Conservation (phyloP, 2,329 filamentous ascomycete genomes). For the Hypoxylon sp. region DNA sequence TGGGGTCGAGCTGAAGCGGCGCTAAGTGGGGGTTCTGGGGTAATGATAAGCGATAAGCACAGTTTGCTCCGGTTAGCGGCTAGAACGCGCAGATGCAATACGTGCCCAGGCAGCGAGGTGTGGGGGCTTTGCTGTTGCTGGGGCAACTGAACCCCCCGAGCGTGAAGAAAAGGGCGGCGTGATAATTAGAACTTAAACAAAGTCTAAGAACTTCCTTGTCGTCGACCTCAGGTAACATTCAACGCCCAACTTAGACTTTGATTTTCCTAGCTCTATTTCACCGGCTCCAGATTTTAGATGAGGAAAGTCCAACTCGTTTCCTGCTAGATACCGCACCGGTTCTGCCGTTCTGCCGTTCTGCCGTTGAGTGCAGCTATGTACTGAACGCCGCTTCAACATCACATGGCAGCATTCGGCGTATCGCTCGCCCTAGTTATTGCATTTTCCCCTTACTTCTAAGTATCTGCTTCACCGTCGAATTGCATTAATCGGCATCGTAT, state of each 20-base stretch:
- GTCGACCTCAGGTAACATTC: constrained; percentile 24
- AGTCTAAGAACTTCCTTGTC: constrained; percentile 31
- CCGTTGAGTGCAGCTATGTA: constrained; percentile 41
- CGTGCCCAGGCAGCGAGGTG: neutral
- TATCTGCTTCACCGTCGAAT: constrained; percentile 32
- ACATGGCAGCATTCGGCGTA: constrained; percentile 44
- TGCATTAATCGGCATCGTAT: constrained; percentile 24
- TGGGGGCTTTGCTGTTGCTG: constrained; percentile 24
- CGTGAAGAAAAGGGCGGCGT: constrained; percentile 33
- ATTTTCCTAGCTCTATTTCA: constrained; percentile 10
- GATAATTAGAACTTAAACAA: constrained; percentile 32
- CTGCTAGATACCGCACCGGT: constrained; percentile 24
- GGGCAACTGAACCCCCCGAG: constrained; percentile 30
- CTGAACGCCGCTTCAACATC: constrained; percentile 39
- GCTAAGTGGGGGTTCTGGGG: constrained; percentile 26
- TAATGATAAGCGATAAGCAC: constrained; percentile 31
- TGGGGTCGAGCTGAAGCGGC: constrained; percentile 23
- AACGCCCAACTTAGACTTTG: constrained; percentile 16
- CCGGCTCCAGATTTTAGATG: constrained; percentile 31
- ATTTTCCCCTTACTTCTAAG: constrained; percentile 45
- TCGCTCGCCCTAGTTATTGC: constrained; percentile 41
- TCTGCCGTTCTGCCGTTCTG: constrained; percentile 31
- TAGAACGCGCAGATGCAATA: constrained; percentile 5
- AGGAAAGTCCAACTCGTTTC: constrained; percentile 24
- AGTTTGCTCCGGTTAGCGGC: constrained; percentile 5